Percentiles rank a stretch among this genome's conserved stretches.
Evolutionary conservation across 2,329 filamentous ascomycete genomes (phyloP).

Genomic region (Drechslera avenae): DNA sequence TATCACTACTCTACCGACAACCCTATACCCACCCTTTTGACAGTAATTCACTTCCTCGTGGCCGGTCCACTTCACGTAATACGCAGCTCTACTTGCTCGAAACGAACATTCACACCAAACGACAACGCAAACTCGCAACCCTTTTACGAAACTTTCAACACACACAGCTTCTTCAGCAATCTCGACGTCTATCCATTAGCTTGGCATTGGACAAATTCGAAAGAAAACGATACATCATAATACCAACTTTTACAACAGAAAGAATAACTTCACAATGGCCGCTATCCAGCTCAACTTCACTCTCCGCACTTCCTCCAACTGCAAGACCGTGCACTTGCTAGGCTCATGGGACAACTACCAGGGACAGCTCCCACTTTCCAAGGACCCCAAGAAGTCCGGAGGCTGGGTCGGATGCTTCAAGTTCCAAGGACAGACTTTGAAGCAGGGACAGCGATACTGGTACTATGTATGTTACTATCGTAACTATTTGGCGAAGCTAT

Average conservation of each 20-base stretch:
- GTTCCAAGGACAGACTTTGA: constrained; percentile 85
- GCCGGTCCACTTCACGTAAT: constrained; percentile 54
- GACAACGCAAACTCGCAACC: constrained; percentile 37
- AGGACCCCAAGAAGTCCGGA: constrained; percentile 85
- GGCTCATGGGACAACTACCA: constrained; percentile 98
- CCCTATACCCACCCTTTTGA: constrained; percentile 32
- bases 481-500: neutral
- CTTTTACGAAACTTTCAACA: constrained; percentile 33
- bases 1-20: constrained; percentile 26
- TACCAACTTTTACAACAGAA: constrained; percentile 27
- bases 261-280: constrained; percentile 66
- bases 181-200: constrained; percentile 45
- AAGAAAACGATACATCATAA: constrained; percentile 36
- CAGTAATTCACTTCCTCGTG: constrained; percentile 48
- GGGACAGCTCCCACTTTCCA: constrained; percentile 91
- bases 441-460: constrained; percentile 94
- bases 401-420: constrained; percentile 96
- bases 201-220: constrained; percentile 41
- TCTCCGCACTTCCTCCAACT: constrained; percentile 92
- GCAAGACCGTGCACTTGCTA: constrained; percentile 96
- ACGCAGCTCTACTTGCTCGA: constrained; percentile 57
- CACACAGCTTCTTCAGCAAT: constrained; percentile 44
- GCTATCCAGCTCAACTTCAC: constrained; percentile 93
- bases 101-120: constrained; percentile 30
- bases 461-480: constrained; percentile 72